phyloP scores from a whole-genome alignment of 805 yeast genomes.

The Candida krabiensis region DNA sequence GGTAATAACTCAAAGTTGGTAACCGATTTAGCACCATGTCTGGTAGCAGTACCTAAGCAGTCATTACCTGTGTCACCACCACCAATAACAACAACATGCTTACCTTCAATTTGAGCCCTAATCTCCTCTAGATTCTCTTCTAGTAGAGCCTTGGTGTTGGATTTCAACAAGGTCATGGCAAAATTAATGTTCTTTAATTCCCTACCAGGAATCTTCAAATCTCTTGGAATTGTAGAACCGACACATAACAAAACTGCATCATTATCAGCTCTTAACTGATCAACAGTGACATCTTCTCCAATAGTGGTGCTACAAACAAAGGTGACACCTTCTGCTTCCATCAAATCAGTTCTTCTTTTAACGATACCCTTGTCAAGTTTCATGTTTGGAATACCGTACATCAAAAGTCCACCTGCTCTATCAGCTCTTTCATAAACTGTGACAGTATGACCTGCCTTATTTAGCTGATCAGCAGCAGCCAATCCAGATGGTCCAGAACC shows the following conservation, averaged over 20 bases:
- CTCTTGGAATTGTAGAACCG: slow-evolving; percentile 97
- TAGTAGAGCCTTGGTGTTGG: slow-evolving; percentile 87
- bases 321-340: slow-evolving; percentile 86
- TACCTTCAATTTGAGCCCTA: slow-evolving; percentile 70
- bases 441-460: slow-evolving; percentile 91
- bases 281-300: slow-evolving; percentile 79
- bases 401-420: slow-evolving; percentile 93
- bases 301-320: slow-evolving; percentile 76
- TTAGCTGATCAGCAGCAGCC: slow-evolving; percentile 95
- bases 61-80: slow-evolving; percentile 99
- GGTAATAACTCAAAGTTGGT: slow-evolving; percentile 93
- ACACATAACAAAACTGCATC: slow-evolving; percentile 91
- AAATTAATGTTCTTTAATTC: slow-evolving; percentile 84
- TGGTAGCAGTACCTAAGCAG: slow-evolving; percentile 94
- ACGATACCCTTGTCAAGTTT: slow-evolving; percentile 91
- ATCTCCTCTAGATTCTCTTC: slow-evolving; percentile 79
- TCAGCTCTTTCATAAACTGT: slow-evolving; percentile 93
- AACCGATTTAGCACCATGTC: slow-evolving; percentile 96
- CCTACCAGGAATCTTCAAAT: slow-evolving; percentile 91
- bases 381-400: slow-evolving; percentile 99
- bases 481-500: slow-evolving; percentile 99
- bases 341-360: slow-evolving; percentile 86
- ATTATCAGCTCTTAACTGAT: slow-evolving; percentile 57
- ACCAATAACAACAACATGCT: slow-evolving; percentile 93
- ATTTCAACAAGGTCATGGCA: slow-evolving; percentile 89